phyloP scores from a whole-genome alignment of 768 basidiomycete species.

The Mycena haematopus region DNA sequence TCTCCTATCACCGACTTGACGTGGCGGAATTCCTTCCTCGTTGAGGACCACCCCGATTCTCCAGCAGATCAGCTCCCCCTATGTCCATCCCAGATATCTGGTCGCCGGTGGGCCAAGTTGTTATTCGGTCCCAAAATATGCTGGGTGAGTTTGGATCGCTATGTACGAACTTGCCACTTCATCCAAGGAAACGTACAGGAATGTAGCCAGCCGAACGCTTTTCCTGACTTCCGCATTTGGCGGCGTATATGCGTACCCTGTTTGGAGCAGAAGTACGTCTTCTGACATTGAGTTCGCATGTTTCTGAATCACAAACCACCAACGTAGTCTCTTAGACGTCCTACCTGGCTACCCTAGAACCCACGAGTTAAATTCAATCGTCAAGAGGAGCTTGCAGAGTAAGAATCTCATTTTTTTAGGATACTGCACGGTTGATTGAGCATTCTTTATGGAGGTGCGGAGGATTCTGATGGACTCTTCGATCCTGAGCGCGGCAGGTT shows the following conservation, averaged over 20 bases:
- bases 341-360: not conserved
- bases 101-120: slow-evolving; percentile 16
- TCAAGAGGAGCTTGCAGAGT: not conserved
- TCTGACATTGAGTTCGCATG: not conserved
- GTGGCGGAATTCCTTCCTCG: slow-evolving; percentile 15
- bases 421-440: no score
- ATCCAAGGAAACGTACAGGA: not conserved
- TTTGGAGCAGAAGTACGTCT: not conserved
- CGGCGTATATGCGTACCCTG: not conserved
- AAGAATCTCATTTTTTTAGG: not conserved
- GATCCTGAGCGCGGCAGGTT: not conserved
- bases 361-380: not conserved
- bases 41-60: not conserved
- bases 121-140: slow-evolving; percentile 16
- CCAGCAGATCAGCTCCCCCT: not conserved
- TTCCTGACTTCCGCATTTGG: not conserved
- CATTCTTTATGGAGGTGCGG: not conserved
- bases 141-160: slow-evolving; percentile 3
- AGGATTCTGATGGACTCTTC: not conserved
- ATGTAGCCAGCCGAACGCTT: not conserved
- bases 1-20: slow-evolving; percentile 7
- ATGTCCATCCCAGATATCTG: not conserved
- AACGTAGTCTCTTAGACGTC: not conserved
- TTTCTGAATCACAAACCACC: not conserved
- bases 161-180: not conserved